These are phyloP conservation scores for Dipodascopsis uninucleata DNA, from an alignment of 805 yeast species.

Conservation along the genomic window DNA sequence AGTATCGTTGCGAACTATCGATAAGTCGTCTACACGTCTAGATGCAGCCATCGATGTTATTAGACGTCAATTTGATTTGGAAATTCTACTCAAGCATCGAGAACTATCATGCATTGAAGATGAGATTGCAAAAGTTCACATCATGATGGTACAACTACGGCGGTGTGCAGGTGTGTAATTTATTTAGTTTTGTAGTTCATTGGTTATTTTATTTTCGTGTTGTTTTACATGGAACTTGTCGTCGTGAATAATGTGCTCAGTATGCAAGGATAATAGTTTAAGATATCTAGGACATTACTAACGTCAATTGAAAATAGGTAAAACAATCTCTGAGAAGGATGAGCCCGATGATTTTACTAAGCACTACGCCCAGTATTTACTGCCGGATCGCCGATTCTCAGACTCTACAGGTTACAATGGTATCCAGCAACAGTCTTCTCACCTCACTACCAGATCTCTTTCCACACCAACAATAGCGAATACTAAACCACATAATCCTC, in stretches of 20 bases:
- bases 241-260: neutral
- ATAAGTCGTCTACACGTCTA: neutral
- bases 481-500: slow-evolving; percentile 15
- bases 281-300: slow-evolving; percentile 2
- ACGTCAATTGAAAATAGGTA: slow-evolving; percentile 6
- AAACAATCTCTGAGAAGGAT: slow-evolving; percentile 7
- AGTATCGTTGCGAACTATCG: no score
- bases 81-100: slow-evolving; percentile 38
- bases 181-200: no score
- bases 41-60: slow-evolving; percentile 19
- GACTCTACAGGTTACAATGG: no score
- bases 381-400: slow-evolving; percentile 22
- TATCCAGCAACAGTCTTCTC: no score
- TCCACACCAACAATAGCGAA: slow-evolving; percentile 5
- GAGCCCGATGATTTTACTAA: slow-evolving; percentile 29
- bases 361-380: slow-evolving; percentile 31
- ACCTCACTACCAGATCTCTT: no score
- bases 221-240: no score
- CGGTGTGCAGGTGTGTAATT: slow-evolving; percentile 22
- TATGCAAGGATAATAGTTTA: neutral
- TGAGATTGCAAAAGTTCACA: slow-evolving; percentile 36
- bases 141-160: slow-evolving; percentile 36
- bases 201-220: no score
- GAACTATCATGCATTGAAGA: slow-evolving; percentile 36
- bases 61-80: slow-evolving; percentile 36